Evolutionary conservation across 345 rosid genomes (phyloP).

Genomic region (Sonneratia alba): DNA sequence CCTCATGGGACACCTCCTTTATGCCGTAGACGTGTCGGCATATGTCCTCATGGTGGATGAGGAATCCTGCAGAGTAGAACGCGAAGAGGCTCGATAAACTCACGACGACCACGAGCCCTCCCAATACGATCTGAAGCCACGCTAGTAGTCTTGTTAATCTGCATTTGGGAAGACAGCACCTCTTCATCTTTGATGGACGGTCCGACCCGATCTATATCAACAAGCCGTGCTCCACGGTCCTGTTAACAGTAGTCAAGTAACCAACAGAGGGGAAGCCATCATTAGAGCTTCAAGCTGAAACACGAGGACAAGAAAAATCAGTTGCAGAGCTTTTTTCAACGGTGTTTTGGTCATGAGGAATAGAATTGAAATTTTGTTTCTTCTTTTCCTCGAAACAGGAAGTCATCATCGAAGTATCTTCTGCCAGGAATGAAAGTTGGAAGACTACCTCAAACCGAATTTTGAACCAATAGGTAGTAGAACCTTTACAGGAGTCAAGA

Average conservation of each 20-base stretch:
- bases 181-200: slow-evolving; percentile 30
- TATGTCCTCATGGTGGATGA: slow-evolving; percentile 53
- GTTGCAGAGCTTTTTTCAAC: neutral
- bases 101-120: slow-evolving; percentile 47
- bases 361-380: neutral
- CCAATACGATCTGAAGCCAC: slow-evolving; percentile 54
- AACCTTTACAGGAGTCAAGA: neutral
- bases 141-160: slow-evolving; percentile 43
- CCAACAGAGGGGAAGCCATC: neutral
- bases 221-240: neutral
- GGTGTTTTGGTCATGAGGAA: neutral
- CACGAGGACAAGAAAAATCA: neutral
- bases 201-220: neutral
- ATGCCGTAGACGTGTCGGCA: slow-evolving; percentile 45
- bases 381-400: neutral
- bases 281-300: neutral
- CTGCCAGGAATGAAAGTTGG: neutral
- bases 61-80: slow-evolving; percentile 61
- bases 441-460: neutral
- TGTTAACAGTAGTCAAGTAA: too few relatives aligned
- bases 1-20: slow-evolving; percentile 18
- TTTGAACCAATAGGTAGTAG: neutral
- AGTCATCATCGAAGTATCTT: neutral
- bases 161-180: slow-evolving; percentile 39
- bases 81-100: slow-evolving; percentile 59